Conservation (phyloP, 2,329 filamentous ascomycete species). For the Hypoxylon sp. region DNA sequence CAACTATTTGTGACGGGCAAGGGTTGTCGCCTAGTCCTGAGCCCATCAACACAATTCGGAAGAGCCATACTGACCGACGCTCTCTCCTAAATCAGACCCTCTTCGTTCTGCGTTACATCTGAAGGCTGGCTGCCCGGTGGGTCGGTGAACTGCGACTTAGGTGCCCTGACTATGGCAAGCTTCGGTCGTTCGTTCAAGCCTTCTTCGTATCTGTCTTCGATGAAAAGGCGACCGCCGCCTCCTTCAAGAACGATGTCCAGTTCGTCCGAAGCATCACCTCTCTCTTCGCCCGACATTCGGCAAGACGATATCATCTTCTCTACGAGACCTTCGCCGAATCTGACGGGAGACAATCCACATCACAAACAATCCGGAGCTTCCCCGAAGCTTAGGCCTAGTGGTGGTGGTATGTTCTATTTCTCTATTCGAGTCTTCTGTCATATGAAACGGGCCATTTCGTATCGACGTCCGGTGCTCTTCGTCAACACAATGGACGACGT, state of each 20-base stretch:
- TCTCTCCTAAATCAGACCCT: conserved; percentile 19
- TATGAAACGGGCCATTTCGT: background rate
- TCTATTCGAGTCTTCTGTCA: conserved; percentile 14
- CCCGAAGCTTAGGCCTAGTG: conserved; percentile 38
- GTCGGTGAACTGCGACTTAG: conserved; percentile 17
- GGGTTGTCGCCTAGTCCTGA: background rate
- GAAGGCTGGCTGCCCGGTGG: conserved; percentile 13
- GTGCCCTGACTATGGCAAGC: conserved; percentile 57
- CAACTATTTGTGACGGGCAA: conserved; percentile 4
- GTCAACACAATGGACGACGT: conserved; percentile 7
- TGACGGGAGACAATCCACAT: conserved; percentile 33
- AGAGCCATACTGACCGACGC: conserved; percentile 26
- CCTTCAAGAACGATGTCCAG: conserved; percentile 60
- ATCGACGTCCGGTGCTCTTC: background rate
- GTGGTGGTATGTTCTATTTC: conserved; percentile 35
- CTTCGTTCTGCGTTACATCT: conserved; percentile 11
- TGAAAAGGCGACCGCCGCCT: conserved; percentile 59
- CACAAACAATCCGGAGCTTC: conserved; percentile 31
- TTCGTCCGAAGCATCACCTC: conserved; percentile 61
- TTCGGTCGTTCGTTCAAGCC: conserved; percentile 64
- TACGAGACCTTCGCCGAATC: conserved; percentile 51
- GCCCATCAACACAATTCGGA: conserved; percentile 5
- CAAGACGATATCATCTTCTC: conserved; percentile 56
- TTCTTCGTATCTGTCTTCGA: conserved; percentile 57
- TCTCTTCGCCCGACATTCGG: conserved; percentile 49